phyloP scores from a whole-genome alignment of 495 filamentous ascomycete genomes.

The Pyrenula aspistea region DNA sequence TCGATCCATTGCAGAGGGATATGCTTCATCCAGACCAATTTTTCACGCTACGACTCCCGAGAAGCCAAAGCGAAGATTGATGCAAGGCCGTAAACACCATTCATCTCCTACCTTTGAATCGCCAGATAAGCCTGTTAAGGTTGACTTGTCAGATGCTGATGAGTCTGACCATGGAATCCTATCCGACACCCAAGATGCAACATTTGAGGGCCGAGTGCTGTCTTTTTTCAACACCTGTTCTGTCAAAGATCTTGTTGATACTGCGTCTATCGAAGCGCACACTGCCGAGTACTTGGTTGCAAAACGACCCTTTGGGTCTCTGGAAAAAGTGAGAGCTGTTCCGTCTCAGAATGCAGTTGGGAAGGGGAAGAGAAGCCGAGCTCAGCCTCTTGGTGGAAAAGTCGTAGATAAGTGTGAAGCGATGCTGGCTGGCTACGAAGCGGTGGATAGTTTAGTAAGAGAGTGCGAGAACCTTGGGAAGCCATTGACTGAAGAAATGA shows the following conservation, averaged over 20 bases:
- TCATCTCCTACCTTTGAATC: conserved; percentile 32
- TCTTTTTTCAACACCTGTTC: conserved; percentile 75
- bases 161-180: conserved; percentile 43
- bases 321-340: conserved; percentile 54
- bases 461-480: conserved; percentile 60
- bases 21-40: background rate
- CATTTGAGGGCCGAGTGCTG: conserved; percentile 48
- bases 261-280: conserved; percentile 57
- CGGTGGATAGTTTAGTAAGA: conserved; percentile 66
- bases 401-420: conserved; percentile 60
- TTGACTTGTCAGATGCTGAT: conserved; percentile 21
- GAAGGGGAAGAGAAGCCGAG: conserved; percentile 31
- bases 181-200: conserved; percentile 25
- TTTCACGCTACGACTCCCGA: background rate
- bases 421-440: conserved; percentile 63
- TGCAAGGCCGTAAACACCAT: conserved; percentile 41
- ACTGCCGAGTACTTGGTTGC: conserved; percentile 52
- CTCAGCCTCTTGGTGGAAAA: conserved; percentile 50
- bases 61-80: background rate
- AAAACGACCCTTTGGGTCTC: conserved; percentile 52
- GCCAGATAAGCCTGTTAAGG: conserved; percentile 22
- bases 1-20: background rate
- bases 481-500: conserved; percentile 55
- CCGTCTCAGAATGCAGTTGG: conserved; percentile 31
- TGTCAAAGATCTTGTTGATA: conserved; percentile 59